Base-by-base conservation (phyloP, 1,139 yeast genomes). In the Diutina scorzettiae region DNA sequence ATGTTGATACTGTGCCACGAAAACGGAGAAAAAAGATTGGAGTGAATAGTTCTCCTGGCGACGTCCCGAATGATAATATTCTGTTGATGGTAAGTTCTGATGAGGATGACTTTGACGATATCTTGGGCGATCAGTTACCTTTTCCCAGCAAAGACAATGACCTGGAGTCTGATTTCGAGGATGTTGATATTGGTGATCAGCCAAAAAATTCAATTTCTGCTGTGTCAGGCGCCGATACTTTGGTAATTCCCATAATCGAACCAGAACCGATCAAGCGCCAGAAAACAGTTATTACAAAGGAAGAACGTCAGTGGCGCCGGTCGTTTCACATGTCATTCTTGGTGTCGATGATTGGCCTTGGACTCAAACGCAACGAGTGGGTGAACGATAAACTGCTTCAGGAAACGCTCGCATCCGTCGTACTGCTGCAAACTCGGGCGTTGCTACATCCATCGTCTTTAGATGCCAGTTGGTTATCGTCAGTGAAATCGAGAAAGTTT, bases 331-430 rank as follows among this genome's bases (percentile, higher is more conserved):
- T 76, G 58, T 52, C 71, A 45, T 74, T 76, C 48, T 50, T 89
- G 3, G 62, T 74, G 14, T 55, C 73, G 37, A 71, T 84, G 71
- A 55, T 82, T 27, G 57, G 70, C 3, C 94, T 83, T 56, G 93
- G 86, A 0, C 65, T 68, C 1, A 51, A 75, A 1, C 65, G 94
- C 16, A 89, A 86, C 55, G 51, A 60, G n/a, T 86, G 95, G 95
- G 73, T 87, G 47, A 77, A 76, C 47, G 75, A 78, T 51, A 51
- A 56, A 3, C 52, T 53, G 2, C 54, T 84, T 2, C 63, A 67
- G 40, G 46, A 51, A 16, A 49, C 53, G 16, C 53, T 81, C 11
- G 58, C 66, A 30, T 58, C 58, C n/a, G 50, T 68, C 4, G 66
- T 84, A 2, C 75, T 84, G 0, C 60, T 58, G 2, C 58, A 59